phyloP scores from a whole-genome alignment of 2,329 filamentous ascomycete genomes.

The Fusarium falciforme region DNA sequence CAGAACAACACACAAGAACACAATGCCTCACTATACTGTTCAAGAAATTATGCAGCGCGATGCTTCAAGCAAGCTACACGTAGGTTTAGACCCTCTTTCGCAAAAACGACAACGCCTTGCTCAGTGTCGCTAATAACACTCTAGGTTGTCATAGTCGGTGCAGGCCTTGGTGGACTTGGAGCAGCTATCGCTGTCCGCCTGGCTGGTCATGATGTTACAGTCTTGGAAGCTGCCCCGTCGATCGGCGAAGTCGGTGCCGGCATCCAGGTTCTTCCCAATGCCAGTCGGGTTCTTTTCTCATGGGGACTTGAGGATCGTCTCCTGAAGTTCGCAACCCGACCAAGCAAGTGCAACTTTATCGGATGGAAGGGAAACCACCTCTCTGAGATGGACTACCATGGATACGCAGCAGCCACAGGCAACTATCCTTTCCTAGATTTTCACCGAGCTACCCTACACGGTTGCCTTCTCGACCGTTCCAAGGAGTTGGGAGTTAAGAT shows the following conservation, averaged over 20 bases:
- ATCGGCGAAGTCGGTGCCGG: slow-evolving; percentile 45
- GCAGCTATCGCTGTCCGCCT: slow-evolving; percentile 40
- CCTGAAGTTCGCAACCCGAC: slow-evolving; percentile 32
- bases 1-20: not conserved
- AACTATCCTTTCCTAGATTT: slow-evolving; percentile 57
- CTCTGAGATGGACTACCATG: slow-evolving; percentile 39
- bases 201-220: slow-evolving; percentile 41
- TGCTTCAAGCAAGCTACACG: slow-evolving; percentile 22
- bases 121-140: not conserved
- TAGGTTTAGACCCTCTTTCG: not conserved
- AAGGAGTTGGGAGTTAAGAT: slow-evolving; percentile 52
- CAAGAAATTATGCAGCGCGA: slow-evolving; percentile 24
- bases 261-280: slow-evolving; percentile 43
- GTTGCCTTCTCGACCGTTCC: slow-evolving; percentile 54
- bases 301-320: slow-evolving; percentile 39
- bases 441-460: slow-evolving; percentile 62
- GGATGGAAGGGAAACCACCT: slow-evolving; percentile 42
- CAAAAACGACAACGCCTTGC: not conserved
- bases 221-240: slow-evolving; percentile 36
- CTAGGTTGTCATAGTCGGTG: slow-evolving; percentile 39
- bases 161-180: slow-evolving; percentile 42
- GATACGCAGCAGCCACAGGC: slow-evolving; percentile 32
- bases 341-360: slow-evolving; percentile 41
- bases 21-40: slow-evolving; percentile 5
- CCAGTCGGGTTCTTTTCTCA: slow-evolving; percentile 34